These are phyloP conservation scores for Lolium rigidum DNA, from an alignment of 176 grass and related monocot species.

Conservation along the genomic window DNA sequence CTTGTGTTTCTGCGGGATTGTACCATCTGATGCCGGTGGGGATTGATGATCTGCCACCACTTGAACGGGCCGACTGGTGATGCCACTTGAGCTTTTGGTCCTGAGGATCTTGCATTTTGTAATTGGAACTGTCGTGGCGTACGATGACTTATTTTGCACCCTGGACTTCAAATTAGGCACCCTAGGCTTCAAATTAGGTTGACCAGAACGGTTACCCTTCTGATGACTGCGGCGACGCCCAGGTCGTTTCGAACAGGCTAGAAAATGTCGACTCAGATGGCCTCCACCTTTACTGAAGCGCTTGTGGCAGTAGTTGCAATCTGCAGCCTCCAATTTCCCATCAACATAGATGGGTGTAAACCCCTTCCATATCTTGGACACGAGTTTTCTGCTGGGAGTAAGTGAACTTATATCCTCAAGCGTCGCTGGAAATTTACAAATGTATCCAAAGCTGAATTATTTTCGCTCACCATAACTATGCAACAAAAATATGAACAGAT, in stretches of 20 bases:
- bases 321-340: conserved; percentile 47
- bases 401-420: conserved; percentile 33
- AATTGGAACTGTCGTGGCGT: conserved; percentile 47
- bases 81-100: conserved; percentile 38
- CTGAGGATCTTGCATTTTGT: conserved; percentile 43
- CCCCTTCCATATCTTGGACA: conserved; percentile 49
- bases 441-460: conserved; percentile 17
- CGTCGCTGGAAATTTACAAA: not conserved
- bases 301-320: conserved; percentile 53
- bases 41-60: conserved; percentile 25
- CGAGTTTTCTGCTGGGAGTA: conserved; percentile 41
- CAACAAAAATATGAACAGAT: not conserved
- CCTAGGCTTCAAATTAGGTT: not conserved
- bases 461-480: conserved; percentile 44
- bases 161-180: conserved; percentile 39
- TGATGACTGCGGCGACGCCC: conserved; percentile 20
- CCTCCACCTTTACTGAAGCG: conserved; percentile 51
- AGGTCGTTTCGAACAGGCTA: conserved; percentile 42
- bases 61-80: conserved; percentile 41
- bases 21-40: conserved; percentile 21
- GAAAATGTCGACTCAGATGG: conserved; percentile 54
- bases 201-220: conserved; percentile 26
- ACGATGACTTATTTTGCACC: conserved; percentile 37
- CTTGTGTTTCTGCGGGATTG: conserved; percentile 42
- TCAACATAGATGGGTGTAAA: conserved; percentile 45